Evolutionary conservation across 768 basidiomycete species (phyloP), one percentile per base, ranked within the genome.

Genomic region (Termitomyces sp.): DNA sequence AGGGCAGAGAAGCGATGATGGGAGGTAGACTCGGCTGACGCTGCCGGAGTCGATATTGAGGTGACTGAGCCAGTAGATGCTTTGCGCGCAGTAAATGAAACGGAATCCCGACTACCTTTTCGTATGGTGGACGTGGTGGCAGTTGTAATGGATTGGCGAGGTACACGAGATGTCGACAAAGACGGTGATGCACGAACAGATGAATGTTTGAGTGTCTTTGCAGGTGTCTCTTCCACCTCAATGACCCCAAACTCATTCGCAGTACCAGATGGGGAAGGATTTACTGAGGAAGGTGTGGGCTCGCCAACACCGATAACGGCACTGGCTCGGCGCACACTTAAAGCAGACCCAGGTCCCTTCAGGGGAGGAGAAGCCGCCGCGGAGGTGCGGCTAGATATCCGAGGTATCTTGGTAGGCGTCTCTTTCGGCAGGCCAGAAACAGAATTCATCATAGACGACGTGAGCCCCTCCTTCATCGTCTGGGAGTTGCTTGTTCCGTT

Each of bases 341-440:
- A 72, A 18, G 80, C 77, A 18, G 79, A 77, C 16, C 73, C 68
- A 18, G 84, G 79, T n/a, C 79, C 77, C 66, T 87, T 87, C 58
- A 85, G 72, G 46, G 89, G 82, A 15, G 92, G 92, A 7, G 92
- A 92, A 51, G 84, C 82, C 56, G 82, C 83, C 11, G 89, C 85
- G 5, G 92, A 91, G 2, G 89, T 87, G 38, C 89, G 84, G 69
- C 91, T 91, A n/a, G 92, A 90, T 44, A 96, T 94, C 28, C 93
- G 90, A 51, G 93, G 93, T 68, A 95, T 96, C 78, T 94, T 95
- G 20, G 93, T 96, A 3, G 93, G 93, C 0, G 94, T 94, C 70
- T 93, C 92, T 74, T 94, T 94, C 6, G 83, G 71, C 59, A 87
- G 73, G 11, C 78, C 75, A 33, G 81, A 77, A 3, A 78, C 68